Base-by-base conservation (phyloP, 208 protist species). In the Acanthamoeba comandoni region DNA sequence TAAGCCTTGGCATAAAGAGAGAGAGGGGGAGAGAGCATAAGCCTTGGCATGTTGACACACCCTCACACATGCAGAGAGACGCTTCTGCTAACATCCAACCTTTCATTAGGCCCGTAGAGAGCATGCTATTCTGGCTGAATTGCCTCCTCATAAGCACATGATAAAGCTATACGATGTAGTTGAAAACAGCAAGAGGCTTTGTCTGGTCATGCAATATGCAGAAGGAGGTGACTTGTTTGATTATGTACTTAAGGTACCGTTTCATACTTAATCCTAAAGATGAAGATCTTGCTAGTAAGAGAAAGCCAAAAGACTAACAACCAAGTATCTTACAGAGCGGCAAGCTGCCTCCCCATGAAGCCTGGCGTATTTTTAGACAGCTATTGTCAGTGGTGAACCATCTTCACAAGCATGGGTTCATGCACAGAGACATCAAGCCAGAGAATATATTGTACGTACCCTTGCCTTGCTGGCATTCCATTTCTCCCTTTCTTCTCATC, bases 151-250 rank as follows among this genome's bases (percentile, higher is more conserved):
- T 91, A 22, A 91, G 67, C 94, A 95, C 75, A 95, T 96, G 71
- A 94, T 96, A 49, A 65, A 92, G 22, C 89, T 96, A 19, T 62
- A 93, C 65, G 94, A 94, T 11, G 88, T 95, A 11, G 67, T 94
- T 19, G 91, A 95, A 22, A 80, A 91, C 79, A 67, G 86, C 35
- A 79, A 64, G 31, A 39, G 62, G 12, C 29, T 96, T 43, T 96
- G 92, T 75, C n/a, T 96, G 11, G 77, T 95, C 19, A 93, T 95
- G 85, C 93, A 96, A 31, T 94, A 96, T 22, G 92, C 77, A 15
- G 73, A 77, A 24, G 95, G 95, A 35, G 94, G 94, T 3, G 94
- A 95, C n/a, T 55, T 96, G 9, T 96, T 95, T 60, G 92, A 95
- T 35, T 58, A 84, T 43, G 79, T 88, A 9, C 58, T 64, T 13